Conservation (phyloP, 345 rosid species). For the Populus pruinosa region DNA sequence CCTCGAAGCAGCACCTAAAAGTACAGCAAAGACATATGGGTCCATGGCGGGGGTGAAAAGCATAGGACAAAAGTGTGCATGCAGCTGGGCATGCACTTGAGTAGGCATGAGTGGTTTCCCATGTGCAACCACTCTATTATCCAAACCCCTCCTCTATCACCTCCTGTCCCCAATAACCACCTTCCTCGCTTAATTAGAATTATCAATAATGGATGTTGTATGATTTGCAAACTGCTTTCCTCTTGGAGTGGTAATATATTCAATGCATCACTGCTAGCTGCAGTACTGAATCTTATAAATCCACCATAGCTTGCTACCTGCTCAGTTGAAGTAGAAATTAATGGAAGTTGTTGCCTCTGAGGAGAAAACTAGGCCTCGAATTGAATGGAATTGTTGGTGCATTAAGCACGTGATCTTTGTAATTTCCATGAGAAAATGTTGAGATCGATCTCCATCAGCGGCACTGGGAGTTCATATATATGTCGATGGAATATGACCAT, state of each 20-base stretch:
- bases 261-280: not conserved
- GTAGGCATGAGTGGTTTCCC: conserved; percentile 58
- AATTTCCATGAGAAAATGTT: too few relatives aligned
- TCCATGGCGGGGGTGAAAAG: conserved; percentile 36
- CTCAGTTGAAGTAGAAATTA: not conserved
- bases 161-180: not conserved
- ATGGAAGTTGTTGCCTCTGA: not conserved
- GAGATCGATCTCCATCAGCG: too few relatives aligned
- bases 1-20: not conserved
- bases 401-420: too few relatives aligned
- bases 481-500: too few relatives aligned
- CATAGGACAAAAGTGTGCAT: conserved; percentile 32
- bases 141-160: not conserved
- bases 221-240: too few relatives aligned
- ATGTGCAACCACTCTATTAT: conserved; percentile 47
- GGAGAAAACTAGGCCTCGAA: not conserved
- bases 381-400: not conserved
- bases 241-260: not conserved
- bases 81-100: conserved; percentile 40
- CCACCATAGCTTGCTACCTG: conserved; percentile 1
- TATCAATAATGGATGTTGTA: too few relatives aligned
- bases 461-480: too few relatives aligned
- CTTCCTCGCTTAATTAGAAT: not conserved
- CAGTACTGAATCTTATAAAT: not conserved
- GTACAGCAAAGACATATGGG: conserved; percentile 33